Evolutionary conservation across 345 rosid species (phyloP), one percentile per base, ranked within the genome.

Genomic region (Gossypioides kirkii): DNA sequence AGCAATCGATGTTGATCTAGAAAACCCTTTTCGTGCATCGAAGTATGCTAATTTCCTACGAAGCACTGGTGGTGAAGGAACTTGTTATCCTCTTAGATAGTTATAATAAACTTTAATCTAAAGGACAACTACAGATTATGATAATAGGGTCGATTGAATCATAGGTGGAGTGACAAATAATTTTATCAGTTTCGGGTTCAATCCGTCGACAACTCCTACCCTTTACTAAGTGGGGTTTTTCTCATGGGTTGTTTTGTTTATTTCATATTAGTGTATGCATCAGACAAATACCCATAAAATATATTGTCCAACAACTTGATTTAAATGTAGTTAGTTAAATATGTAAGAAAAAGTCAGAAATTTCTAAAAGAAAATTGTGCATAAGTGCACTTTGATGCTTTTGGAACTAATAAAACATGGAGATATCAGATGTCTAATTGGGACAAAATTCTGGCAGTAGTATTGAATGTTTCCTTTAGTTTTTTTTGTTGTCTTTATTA

Each of bases 1-100:
- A 77, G 96, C 98, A 32, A 65, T 90, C 47, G 80, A 81, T 1
- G 86, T 79, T 10, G 96, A 86, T 2, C 89, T 91, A 0, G 69
- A 78, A 10, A 90, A 76, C 80, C 68, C 87, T 12, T 81, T 58
- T 52, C 64, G 87, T 47, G 84, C 92, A 0, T 86, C 93, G 10
- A 91, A 78, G 71, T 90, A 93, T 22, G 97, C 94, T 1, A 70
- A 74, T 78, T 93, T 93, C 77, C 91, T 93, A 0, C 86, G 96
- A 91, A 88, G 41, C 70, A 89, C 92, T 0, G 92, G 97, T 23
- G 95, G 84, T 6, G 86, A 87, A 53, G 97, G 87, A 1, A 87
- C 92, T 2, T 91, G 94, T 77, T 91, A 49, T 71, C 92, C 94
- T 10, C 78, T 86, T 49, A 59, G 20, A 13, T 41, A 63, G 46